Percentiles rank a stretch among this genome's conserved stretches.
These are phyloP conservation scores for Hyaloscypha hepaticicola DNA, from an alignment of 495 filamentous ascomycete genomes.

Conservation along the genomic window DNA sequence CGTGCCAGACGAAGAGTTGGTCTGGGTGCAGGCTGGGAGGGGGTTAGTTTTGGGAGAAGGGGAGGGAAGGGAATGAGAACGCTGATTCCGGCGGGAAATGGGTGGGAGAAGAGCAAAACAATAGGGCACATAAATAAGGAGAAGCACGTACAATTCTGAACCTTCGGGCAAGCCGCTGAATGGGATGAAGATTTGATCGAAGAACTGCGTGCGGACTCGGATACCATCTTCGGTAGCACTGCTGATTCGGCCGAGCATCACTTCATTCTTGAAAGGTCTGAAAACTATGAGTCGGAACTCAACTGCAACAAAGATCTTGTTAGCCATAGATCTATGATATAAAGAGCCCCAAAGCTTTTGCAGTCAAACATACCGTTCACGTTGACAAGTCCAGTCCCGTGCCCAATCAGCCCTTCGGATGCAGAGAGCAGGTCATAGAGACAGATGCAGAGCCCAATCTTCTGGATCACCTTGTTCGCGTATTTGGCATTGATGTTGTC, in stretches of 20 bases:
- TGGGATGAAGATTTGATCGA: conserved; percentile 84
- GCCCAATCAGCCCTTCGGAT: conserved; percentile 89
- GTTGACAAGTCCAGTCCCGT: conserved; percentile 84
- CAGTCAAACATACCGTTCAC: conserved; percentile 75
- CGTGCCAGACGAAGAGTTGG: conserved; percentile 78
- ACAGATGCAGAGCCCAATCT: conserved; percentile 88
- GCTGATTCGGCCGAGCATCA: conserved; percentile 76
- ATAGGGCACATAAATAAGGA: background rate
- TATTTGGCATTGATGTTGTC: conserved; percentile 96
- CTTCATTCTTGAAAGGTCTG: conserved; percentile 89
- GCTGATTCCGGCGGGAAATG: background rate
- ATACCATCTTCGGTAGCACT: conserved; percentile 66
- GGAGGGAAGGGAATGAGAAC: background rate
- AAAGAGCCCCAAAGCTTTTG: too few species aligned
- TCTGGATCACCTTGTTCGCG: conserved; percentile 78
- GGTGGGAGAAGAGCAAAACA: background rate
- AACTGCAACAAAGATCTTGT: conserved; percentile 49
- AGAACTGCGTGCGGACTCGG: conserved; percentile 81
- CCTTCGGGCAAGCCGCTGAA: conserved; percentile 65
- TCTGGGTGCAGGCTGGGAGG: conserved; percentile 62
- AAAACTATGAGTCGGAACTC: conserved; percentile 94
- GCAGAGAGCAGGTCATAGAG: conserved; percentile 83
- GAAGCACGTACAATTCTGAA: conserved; percentile 64
- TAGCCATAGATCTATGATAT: conserved; percentile 1
- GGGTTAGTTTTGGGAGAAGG: conserved; percentile 16